Evolutionary conservation across 176 grass and related monocot species (phyloP).

Genomic region (Carex littledalei): DNA sequence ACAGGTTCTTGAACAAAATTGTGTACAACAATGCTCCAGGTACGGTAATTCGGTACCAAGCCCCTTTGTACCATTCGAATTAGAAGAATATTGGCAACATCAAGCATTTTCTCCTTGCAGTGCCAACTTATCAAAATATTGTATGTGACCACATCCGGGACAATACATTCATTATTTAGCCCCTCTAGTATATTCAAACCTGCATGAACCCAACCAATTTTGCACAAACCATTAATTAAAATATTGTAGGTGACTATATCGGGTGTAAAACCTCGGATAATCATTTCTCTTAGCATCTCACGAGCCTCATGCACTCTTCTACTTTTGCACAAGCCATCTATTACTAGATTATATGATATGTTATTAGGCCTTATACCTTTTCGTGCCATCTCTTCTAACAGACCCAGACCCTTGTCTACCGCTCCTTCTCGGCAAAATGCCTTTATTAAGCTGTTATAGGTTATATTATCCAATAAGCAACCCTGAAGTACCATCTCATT

Average conservation of each 20-base stretch:
- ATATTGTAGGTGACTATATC: conserved; percentile 95
- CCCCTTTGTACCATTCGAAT: conserved; percentile 42
- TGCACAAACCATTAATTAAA: conserved; percentile 85
- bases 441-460: conserved; percentile 86
- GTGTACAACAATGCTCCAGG: conserved; percentile 67
- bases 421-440: conserved; percentile 68
- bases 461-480: conserved; percentile 64
- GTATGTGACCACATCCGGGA: conserved; percentile 71
- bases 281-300: conserved; percentile 73
- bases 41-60: conserved; percentile 52
- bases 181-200: conserved; percentile 84
- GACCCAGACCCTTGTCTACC: conserved; percentile 38
- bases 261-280: conserved; percentile 57
- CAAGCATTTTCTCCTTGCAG: conserved; percentile 71
- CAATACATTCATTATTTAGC: conserved; percentile 57
- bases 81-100: conserved; percentile 62
- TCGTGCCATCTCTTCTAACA: conserved; percentile 69
- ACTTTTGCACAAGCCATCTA: conserved; percentile 63
- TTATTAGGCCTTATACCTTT: conserved; percentile 83
- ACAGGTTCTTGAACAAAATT: conserved; percentile 46
- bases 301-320: conserved; percentile 67
- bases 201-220: conserved; percentile 62
- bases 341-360: conserved; percentile 77
- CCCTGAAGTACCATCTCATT: conserved; percentile 78
- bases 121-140: conserved; percentile 98